Conservation (phyloP, 2,329 filamentous ascomycete genomes). For the Diaporthe batatas region DNA sequence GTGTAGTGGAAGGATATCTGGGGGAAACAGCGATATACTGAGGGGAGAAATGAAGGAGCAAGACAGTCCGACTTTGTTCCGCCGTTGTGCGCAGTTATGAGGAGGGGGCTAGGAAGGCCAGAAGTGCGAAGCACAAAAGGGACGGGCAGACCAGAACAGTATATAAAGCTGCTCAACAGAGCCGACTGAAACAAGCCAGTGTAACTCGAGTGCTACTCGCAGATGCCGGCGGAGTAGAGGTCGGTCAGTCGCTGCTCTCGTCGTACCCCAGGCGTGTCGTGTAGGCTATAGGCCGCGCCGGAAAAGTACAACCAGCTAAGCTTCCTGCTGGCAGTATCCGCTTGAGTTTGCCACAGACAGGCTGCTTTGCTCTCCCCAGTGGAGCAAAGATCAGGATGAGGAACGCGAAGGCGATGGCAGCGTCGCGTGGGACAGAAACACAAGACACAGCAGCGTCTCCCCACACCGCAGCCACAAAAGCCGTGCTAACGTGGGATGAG, state of each 20-base stretch:
- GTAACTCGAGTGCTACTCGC: conserved; percentile 40
- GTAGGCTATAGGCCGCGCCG: conserved; percentile 11
- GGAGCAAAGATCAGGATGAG: background rate
- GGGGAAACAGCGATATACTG: conserved; percentile 38
- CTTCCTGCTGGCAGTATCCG: conserved; percentile 6
- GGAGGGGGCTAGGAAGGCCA: conserved; percentile 41
- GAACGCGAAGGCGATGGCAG: conserved; percentile 34
- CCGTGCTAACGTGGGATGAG: conserved; percentile 32
- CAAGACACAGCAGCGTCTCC: conserved; percentile 39
- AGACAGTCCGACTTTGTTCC: conserved; percentile 45
- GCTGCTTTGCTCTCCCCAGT: conserved; percentile 23
- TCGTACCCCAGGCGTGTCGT: conserved; percentile 36
- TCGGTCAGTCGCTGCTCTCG: conserved; percentile 43
- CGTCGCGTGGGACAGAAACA: conserved; percentile 37
- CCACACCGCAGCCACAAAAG: conserved; percentile 34
- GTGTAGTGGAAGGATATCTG: conserved; percentile 34
- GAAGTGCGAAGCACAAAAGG: conserved; percentile 36
- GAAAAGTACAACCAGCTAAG: conserved; percentile 28
- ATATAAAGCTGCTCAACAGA: conserved; percentile 41
- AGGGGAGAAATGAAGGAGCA: conserved; percentile 32
- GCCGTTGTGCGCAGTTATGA: conserved; percentile 44
- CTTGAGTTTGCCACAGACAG: conserved; percentile 18
- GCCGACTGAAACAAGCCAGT: conserved; percentile 43
- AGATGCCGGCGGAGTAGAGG: conserved; percentile 38
- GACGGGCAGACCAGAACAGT: conserved; percentile 40